Percentiles rank a stretch among this genome's conserved stretches.
phyloP scores from a whole-genome alignment of 768 basidiomycete genomes.

The Jaapia argillacea region DNA sequence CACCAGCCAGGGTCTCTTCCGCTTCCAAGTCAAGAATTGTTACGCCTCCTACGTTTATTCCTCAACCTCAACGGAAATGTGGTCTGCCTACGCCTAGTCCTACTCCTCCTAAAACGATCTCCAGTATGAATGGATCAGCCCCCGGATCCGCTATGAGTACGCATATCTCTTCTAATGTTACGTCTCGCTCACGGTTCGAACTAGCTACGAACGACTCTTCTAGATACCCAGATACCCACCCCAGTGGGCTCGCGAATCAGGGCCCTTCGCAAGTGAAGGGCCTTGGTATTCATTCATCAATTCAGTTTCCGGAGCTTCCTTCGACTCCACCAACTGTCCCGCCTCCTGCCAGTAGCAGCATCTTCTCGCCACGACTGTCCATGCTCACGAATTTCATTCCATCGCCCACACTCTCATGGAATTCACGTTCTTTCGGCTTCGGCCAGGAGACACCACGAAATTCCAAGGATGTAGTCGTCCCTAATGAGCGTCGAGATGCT shows the following conservation, averaged over 20 bases:
- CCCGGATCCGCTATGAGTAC: conserved; percentile 40
- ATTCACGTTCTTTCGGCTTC: conserved; percentile 28
- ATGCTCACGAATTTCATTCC: conserved; percentile 52
- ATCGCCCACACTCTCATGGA: conserved; percentile 34
- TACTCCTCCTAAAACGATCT: neutral
- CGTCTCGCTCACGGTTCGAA: conserved; percentile 1
- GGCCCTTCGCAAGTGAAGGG: too few relatives aligned
- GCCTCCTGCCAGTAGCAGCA: conserved; percentile 12
- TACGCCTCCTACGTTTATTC: conserved; percentile 54
- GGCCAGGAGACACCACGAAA: conserved; percentile 3
- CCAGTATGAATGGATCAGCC: conserved; percentile 48
- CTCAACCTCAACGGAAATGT: conserved; percentile 32
- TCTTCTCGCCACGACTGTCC: conserved; percentile 39
- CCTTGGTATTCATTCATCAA: neutral
- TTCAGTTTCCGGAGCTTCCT: neutral
- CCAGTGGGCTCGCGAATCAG: too few relatives aligned
- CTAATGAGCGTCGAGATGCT: conserved; percentile 1
- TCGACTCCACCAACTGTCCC: conserved; percentile 6
- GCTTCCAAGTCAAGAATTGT: conserved; percentile 23
- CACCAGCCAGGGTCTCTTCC: conserved; percentile 23
- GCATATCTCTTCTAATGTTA: conserved; percentile 42
- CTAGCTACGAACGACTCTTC: conserved; percentile 7
- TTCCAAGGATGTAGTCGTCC: conserved; percentile 2
- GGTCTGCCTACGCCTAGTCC: conserved; percentile 8
- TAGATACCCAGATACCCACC: conserved; percentile 27